These are phyloP conservation scores for Diaporthe ampelina DNA, from an alignment of 2,329 filamentous ascomycete species.

Conservation along the genomic window DNA sequence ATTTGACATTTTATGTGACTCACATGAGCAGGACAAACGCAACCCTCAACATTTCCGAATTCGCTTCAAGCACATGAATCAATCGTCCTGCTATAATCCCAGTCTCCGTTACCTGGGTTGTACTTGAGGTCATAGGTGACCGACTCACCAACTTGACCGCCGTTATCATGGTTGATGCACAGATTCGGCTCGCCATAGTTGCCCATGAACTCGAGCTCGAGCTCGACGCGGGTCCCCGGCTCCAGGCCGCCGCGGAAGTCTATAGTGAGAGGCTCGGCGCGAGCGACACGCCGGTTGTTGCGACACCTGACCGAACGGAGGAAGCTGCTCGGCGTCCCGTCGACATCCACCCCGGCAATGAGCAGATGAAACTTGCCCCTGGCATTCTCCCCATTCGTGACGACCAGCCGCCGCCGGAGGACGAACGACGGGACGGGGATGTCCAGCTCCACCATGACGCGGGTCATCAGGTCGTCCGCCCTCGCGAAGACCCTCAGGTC, in stretches of 20 bases:
- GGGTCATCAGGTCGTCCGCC: constrained; percentile 56
- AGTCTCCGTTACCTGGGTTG: neutral
- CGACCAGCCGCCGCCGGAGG: constrained; percentile 51
- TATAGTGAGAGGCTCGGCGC: constrained; percentile 55
- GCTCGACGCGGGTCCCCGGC: constrained; percentile 47
- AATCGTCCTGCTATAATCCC: neutral
- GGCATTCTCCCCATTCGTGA: constrained; percentile 46
- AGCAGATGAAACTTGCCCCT: constrained; percentile 48
- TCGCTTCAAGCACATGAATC: too few relatives aligned
- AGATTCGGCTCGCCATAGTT: constrained; percentile 60
- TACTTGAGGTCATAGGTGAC: constrained; percentile 19
- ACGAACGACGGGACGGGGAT: constrained; percentile 55
- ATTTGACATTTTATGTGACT: neutral
- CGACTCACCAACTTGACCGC: constrained; percentile 23
- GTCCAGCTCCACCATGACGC: constrained; percentile 56
- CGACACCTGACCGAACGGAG: constrained; percentile 56
- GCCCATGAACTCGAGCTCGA: constrained; percentile 62
- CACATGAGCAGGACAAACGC: neutral
- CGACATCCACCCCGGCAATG: constrained; percentile 55
- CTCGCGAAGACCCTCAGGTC: constrained; percentile 53
- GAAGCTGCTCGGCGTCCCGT: constrained; percentile 58
- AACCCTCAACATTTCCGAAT: neutral
- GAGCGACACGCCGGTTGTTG: constrained; percentile 52
- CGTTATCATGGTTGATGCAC: constrained; percentile 45
- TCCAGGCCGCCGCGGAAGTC: constrained; percentile 50